phyloP scores from a whole-genome alignment of 2,329 filamentous ascomycete species.

The Cladosporium sp. region DNA sequence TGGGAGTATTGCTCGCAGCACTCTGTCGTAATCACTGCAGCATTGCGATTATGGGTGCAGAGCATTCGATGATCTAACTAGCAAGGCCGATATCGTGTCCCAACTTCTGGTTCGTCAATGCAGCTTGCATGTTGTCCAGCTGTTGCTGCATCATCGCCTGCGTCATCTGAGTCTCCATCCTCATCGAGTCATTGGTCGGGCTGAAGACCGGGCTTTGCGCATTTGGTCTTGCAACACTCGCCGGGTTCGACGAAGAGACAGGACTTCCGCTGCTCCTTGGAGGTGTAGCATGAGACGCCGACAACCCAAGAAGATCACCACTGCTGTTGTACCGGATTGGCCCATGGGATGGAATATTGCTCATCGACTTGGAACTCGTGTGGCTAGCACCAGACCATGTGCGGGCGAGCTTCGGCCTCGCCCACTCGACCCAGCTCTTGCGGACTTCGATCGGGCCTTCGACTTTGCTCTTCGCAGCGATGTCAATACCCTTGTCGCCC shows the following conservation, averaged over 20 bases:
- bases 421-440: slow-evolving; percentile 36
- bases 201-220: slow-evolving; percentile 26
- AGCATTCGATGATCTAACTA: slow-evolving; percentile 12
- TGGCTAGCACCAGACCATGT: slow-evolving; percentile 33
- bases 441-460: slow-evolving; percentile 33
- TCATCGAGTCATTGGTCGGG: slow-evolving; percentile 25
- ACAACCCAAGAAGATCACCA: not conserved
- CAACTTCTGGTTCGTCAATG: slow-evolving; percentile 28
- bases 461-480: slow-evolving; percentile 25
- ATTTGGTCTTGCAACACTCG: not conserved
- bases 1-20: not conserved
- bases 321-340: slow-evolving; percentile 18
- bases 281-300: not conserved
- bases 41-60: not conserved
- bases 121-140: slow-evolving; percentile 34
- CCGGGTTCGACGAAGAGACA: not conserved
- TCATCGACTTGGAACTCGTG: slow-evolving; percentile 14
- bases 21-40: not conserved
- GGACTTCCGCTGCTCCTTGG: slow-evolving; percentile 13
- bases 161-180: slow-evolving; percentile 26
- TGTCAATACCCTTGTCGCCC: slow-evolving; percentile 33
- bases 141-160: slow-evolving; percentile 30
- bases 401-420: slow-evolving; percentile 34
- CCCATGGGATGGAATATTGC: slow-evolving; percentile 4
- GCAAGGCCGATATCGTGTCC: slow-evolving; percentile 25